phyloP scores from a whole-genome alignment of 305 asterid species.

The Galium porrigens region DNA sequence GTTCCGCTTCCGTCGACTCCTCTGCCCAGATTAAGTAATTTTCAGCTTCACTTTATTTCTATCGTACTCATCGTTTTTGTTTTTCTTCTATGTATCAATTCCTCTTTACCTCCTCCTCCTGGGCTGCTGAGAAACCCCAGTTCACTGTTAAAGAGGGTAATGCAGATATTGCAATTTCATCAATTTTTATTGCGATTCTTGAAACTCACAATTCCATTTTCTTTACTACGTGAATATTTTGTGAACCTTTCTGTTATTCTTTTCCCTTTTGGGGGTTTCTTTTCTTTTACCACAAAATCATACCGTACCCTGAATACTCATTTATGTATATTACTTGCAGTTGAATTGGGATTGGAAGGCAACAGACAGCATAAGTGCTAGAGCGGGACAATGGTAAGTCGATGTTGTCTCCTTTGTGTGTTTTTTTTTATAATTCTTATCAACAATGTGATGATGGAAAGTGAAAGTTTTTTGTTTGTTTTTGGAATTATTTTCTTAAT shows the following conservation, averaged over 20 bases:
- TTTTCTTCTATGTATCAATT: not conserved
- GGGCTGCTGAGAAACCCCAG: not conserved
- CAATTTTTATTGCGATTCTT: not conserved
- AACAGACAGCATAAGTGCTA: not conserved
- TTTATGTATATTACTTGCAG: not conserved
- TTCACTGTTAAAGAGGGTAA: not conserved
- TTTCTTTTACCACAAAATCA: no score
- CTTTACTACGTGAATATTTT: not conserved
- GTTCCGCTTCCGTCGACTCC: no score
- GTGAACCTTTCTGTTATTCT: not conserved
- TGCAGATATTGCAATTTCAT: not conserved
- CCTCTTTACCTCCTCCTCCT: not conserved
- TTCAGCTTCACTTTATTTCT: no score
- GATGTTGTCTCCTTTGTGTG: no score
- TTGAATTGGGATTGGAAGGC: constrained; percentile 1
- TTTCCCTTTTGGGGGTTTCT: not conserved
- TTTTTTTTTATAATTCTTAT: no score
- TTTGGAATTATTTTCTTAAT: not conserved
- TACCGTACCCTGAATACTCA: not conserved
- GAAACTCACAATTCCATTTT: not conserved
- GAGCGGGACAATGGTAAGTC: constrained; percentile 13
- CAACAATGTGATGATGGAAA: no score
- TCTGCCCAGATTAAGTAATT: not conserved
- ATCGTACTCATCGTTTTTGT: no score
- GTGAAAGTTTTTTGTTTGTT: not conserved